Evolutionary conservation across 345 rosid species (phyloP), one percentile per base, ranked within the genome.

Genomic region (Cardamine occulta): DNA sequence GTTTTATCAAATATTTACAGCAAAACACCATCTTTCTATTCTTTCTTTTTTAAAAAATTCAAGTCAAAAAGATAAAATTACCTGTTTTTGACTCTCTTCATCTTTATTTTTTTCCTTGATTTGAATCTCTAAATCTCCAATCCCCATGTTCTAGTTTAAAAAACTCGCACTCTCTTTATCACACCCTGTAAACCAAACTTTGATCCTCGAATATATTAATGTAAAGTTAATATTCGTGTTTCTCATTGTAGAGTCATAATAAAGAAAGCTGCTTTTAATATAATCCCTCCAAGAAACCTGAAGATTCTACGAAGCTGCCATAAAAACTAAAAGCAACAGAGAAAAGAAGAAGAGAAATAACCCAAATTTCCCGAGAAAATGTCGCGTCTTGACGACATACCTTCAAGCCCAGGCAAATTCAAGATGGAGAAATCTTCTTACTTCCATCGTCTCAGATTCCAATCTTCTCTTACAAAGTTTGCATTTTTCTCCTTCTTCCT

Each of bases 371-470:
- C 51, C 59, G 12, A 53, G 57, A 49, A 78, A 82, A 87, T 86
- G 89, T 89, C 94, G 19, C 93, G 89, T 76, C 97, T 84, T 76
- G 93, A 93, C 67, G 76, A 89, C 79, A 85, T 73, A 54, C 97
- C 98, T 8, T 91, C 97, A 39, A 91, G 97, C 35, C 93, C 96
- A 2, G 98, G 96, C 42, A 93, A 93, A 70, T 91, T 93, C 93
- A 93, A 93, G 91, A 91, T 93, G 88, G 98, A 93, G 21, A 93
- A 89, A 80, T 86, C 96, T 8, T 80, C 93, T 0, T 89, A 85
- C 79, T 47, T 80, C 2, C 76, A 78, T 70, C 85, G 93, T 14
- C 39, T 83, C 64, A 78, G 96, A 72, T 86, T 89, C 84, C 98
- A 91, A 69, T 86, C 91, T 2, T 88, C 94, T 3, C 74, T 84